Conservation (phyloP, 2,329 filamentous ascomycete species). For the Aureobasidium vineae region DNA sequence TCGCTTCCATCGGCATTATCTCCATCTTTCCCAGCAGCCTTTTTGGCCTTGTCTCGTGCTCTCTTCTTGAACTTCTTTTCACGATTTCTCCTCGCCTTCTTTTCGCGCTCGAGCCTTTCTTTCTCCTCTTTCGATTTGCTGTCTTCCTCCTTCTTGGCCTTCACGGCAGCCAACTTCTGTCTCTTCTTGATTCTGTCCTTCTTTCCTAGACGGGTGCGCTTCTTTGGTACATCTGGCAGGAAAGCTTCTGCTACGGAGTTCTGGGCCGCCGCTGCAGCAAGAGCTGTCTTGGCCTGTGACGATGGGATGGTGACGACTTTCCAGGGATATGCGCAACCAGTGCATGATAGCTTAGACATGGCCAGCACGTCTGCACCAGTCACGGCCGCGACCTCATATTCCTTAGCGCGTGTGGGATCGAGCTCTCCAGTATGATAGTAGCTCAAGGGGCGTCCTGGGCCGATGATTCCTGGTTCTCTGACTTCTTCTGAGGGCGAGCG, state of each 20-base stretch:
- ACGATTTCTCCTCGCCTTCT: constrained; percentile 37
- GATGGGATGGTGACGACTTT: constrained; percentile 32
- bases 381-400: constrained; percentile 30
- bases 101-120: constrained; percentile 36
- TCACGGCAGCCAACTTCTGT: constrained; percentile 31
- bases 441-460: constrained; percentile 22
- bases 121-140: constrained; percentile 34
- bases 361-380: constrained; percentile 31
- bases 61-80: constrained; percentile 41
- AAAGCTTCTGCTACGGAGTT: constrained; percentile 13
- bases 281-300: constrained; percentile 23
- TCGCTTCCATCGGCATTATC: background rate
- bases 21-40: constrained; percentile 29
- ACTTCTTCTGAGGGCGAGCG: constrained; percentile 32
- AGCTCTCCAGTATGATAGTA: constrained; percentile 32
- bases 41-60: constrained; percentile 39
- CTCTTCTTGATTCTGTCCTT: constrained; percentile 34
- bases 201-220: constrained; percentile 37
- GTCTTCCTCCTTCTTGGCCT: constrained; percentile 31
- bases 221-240: constrained; percentile 27
- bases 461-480: constrained; percentile 28
- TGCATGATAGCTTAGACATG: constrained; percentile 29
- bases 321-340: constrained; percentile 33
- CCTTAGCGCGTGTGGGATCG: constrained; percentile 9
- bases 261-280: background rate